phyloP scores from a whole-genome alignment of 306 rosid species.

The Dicorynia guianensis region DNA sequence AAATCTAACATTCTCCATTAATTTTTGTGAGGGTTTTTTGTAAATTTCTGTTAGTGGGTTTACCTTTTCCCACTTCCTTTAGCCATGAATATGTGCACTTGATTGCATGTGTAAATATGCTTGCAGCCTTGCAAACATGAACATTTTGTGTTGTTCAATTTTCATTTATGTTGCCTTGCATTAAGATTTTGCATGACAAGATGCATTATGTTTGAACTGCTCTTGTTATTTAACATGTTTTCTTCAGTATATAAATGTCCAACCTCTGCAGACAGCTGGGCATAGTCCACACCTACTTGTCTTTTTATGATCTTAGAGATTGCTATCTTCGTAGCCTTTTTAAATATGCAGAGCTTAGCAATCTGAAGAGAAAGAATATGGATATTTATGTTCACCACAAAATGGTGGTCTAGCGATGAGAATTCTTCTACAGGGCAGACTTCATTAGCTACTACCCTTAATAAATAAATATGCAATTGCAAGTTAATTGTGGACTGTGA shows the following conservation, averaged over 20 bases:
- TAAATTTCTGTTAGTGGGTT: too few species aligned
- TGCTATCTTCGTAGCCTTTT: background rate
- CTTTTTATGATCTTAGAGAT: background rate
- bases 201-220: constrained; percentile 10
- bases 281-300: background rate
- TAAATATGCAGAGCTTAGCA: constrained; percentile 3
- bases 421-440: too few species aligned
- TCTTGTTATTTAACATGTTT: background rate
- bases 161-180: background rate
- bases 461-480: too few species aligned
- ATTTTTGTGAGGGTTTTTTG: too few species aligned
- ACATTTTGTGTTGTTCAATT: background rate
- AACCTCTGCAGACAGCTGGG: background rate
- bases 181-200: constrained; percentile 8
- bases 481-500: too few species aligned
- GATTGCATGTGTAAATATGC: constrained; percentile 7
- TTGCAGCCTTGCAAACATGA: background rate
- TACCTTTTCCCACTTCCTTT: background rate
- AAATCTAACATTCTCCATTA: too few species aligned
- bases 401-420: too few species aligned
- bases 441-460: too few species aligned
- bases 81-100: background rate
- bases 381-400: background rate
- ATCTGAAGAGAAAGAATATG: constrained; percentile 13
- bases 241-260: constrained; percentile 23